A percentile compares a stretch with the other conserved stretches of the same genome.
Evolutionary conservation across 805 yeast species (phyloP).

Genomic region (Suhomyces canberraensis): DNA sequence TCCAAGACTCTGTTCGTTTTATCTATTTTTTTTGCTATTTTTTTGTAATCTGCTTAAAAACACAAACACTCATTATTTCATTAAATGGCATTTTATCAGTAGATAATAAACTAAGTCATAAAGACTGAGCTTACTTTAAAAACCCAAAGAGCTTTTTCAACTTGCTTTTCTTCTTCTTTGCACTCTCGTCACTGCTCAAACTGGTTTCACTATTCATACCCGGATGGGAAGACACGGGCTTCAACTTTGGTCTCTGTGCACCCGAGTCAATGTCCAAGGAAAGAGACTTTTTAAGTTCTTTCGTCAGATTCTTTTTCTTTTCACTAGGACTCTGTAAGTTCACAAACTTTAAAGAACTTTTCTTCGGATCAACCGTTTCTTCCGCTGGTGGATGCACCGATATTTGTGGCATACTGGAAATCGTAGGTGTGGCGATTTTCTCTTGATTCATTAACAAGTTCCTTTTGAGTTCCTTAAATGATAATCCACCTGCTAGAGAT

Average conservation of each 20-base stretch:
- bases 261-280: constrained; percentile 32
- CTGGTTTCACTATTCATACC: constrained; percentile 17
- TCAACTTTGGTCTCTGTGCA: constrained; percentile 22
- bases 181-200: constrained; percentile 1
- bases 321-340: constrained; percentile 18
- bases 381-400: background rate
- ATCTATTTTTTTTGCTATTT: too few species aligned
- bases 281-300: constrained; percentile 31
- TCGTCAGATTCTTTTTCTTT: constrained; percentile 10
- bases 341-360: constrained; percentile 30
- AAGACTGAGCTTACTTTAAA: background rate
- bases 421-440: too few species aligned
- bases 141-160: constrained; percentile 34
- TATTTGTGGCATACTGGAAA: too few species aligned
- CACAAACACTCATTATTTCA: too few species aligned
- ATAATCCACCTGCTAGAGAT: constrained; percentile 8
- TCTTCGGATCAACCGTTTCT: constrained; percentile 18
- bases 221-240: constrained; percentile 40
- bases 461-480: constrained; percentile 34
- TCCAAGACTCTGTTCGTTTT: too few species aligned
- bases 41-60: too few species aligned
- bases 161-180: constrained; percentile 23
- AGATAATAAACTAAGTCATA: background rate
- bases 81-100: too few species aligned
- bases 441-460: constrained; percentile 12